Evolutionary conservation across 495 filamentous ascomycete genomes (phyloP), one percentile per base, ranked within the genome.

Genomic region (Penicillium tannophilum): DNA sequence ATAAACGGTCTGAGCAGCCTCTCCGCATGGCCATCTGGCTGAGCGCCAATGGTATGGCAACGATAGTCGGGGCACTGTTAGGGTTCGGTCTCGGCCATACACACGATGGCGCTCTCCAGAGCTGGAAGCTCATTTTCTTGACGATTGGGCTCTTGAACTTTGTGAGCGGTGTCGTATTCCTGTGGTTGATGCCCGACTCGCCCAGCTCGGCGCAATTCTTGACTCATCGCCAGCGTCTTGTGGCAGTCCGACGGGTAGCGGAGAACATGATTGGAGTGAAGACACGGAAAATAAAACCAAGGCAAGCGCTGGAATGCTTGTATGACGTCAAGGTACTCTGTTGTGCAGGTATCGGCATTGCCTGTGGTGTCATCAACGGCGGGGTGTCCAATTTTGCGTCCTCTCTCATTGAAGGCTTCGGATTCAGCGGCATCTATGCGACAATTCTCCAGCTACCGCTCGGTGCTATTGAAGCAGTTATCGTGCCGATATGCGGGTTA

Each of bases 1-100:
- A 88, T 66, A 84, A 78, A 45, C 85, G 86, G 20, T 78, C 82
- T 44, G 86, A 90, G 58, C 87, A 89, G 66, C 80, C 85, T 0
- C 67, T 80, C 0, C 79, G 82, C 4, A 85, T 87, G 42, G 81
- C 82, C 0, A 81, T 86, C 66, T 90, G 87, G 85, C 77, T 78
- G 30, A 85, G 82, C 72, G 84, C 82, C 71, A 86, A 86, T 60
- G 84, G 84, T 12, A 79, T 77, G 49, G 79, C 83, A 41, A 75
- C 78, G 11, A 77, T 85, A 56, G 69, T 82, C 9, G 81, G 82
- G 26, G 80, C 81, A 14, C 71, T 85, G 6, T 66, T 85, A 30
- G 72, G 81, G 6, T 87, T 83, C 47, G 79, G 80, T 17, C 79
- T 86, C 39, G 79, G 78, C 12, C 76, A 83, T 44, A 71, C 81